Evolutionary conservation across 768 basidiomycete genomes (phyloP), one percentile per base, ranked within the genome.

Genomic region (Hygrocybe punicea): DNA sequence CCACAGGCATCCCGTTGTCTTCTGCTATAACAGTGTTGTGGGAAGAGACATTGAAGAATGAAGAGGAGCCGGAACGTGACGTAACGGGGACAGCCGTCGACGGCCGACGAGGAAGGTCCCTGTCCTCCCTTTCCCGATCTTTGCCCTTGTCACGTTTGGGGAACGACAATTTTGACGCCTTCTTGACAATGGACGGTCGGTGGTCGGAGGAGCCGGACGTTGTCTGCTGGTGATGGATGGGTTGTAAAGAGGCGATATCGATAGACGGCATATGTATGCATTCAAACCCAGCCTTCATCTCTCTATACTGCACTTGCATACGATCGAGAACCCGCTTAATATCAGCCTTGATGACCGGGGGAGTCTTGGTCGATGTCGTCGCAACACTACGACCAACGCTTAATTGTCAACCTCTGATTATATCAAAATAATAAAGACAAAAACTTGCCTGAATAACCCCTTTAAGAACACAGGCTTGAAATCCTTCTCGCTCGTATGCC

Each of bases 381-480:
- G 92, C 88, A 40, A 99, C 97, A 63, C 93, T 92, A 61, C 39
- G 60, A 37, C 10, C 29, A 37, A 52, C 51, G 46, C 48, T 55
- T 39, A 39, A 45, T 34, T 14, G 35, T 57, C 45, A 58, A 35
- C 34, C 48, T 40, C 46, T n/a, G 58, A 49, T 33, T 34, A 55
- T 10, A 13, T 11, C 53, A 13, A 36, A 57, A 34, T 24, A 25
- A 54, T 42, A 51, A 63, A 49, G 36, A 73, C 79, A 62, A 59
- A 91, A n/a, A n/a, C n/a, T n/a, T n/a, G n/a, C 87, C 91, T 94
- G 76, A 99, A 98, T 49, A 99, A 68, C 6, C 97, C 97, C 73
- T 98, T 99, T 66, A 98, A 74, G 73, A 92, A 96, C 46, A 98
- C 85, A 1, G 97, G 92, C 75, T 98, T 98, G 66, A 92, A 87